Evolutionary conservation across 306 rosid genomes (phyloP), one percentile per base, ranked within the genome.

Genomic region (Cyclanthera cordifolia): DNA sequence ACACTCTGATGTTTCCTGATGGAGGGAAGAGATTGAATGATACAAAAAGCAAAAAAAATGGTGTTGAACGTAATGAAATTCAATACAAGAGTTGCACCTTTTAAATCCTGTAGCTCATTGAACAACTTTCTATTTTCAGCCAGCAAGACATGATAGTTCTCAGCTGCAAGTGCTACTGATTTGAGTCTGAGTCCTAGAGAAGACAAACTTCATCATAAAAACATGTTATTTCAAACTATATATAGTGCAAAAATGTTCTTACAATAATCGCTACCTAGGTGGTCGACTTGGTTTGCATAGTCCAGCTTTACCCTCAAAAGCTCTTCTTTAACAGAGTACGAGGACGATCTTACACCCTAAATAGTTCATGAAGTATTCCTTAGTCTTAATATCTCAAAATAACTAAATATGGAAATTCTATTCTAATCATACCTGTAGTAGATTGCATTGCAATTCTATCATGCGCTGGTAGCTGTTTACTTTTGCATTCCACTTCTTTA

Each of bases 1-100:
- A 93, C 6, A 93, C 99, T 78, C 99, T 86, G 30, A 93, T 93
- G 69, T 90, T 93, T 79, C 99, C 98, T 93, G 77, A 19, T 46
- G 17, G 39, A 34, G 75, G 43, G 69, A 69, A 70, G 14, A 34
- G 9, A 20, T 53, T 37, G 3, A 39, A 47, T 39, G 27, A 53
- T 19, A 17, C 43, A 24, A 41, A 24, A 54, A 13, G 1, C 16
- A 23, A 21, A 21, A 51, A 39, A 28, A 21, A 21, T 37, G 41
- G 41, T 34, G 41, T 8, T 5, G 9, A 34, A 34, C 41, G 7
- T 34, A 34, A 34, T 23, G 12, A 41, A 54, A 43, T 15, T 55
- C 54, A 39, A 43, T 67, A 23, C 50, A n/a, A 59, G 67, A 71
- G 70, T 64, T 34, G 4, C 46, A 93, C 98, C 99, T 87, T 82